Evolutionary conservation across 768 basidiomycete genomes (phyloP).

Genomic region (Lentinula raphanica): DNA sequence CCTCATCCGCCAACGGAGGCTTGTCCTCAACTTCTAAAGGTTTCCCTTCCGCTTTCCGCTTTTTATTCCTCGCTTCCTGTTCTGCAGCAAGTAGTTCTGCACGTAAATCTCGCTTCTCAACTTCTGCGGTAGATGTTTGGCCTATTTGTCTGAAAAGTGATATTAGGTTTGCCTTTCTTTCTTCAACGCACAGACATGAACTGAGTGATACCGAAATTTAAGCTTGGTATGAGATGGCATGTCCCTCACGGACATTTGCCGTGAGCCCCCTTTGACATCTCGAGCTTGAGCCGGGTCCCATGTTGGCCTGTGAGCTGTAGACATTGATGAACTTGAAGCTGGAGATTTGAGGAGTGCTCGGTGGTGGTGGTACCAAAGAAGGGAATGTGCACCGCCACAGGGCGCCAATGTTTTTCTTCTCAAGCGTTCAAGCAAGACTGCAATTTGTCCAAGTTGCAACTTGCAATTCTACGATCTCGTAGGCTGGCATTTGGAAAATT

Average conservation of each 20-base stretch:
- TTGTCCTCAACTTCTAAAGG: conserved; percentile 19
- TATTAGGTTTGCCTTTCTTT: neutral
- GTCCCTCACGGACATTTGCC: conserved; percentile 89
- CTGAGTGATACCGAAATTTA: conserved; percentile 96
- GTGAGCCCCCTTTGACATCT: conserved; percentile 87
- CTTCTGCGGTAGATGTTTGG: conserved; percentile 86
- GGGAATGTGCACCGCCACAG: neutral
- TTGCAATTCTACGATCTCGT: too few relatives aligned
- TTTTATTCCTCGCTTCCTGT: conserved; percentile 81
- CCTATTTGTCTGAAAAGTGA: conserved; percentile 65
- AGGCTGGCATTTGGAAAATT: too few relatives aligned
- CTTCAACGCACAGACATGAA: conserved; percentile 15
- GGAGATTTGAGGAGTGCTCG: too few relatives aligned
- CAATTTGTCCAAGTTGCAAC: too few relatives aligned
- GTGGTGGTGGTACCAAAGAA: neutral
- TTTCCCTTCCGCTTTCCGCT: conserved; percentile 81
- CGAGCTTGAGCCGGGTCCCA: conserved; percentile 96
- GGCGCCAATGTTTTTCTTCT: too few relatives aligned
- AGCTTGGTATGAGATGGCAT: conserved; percentile 96
- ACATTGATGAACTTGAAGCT: conserved; percentile 42
- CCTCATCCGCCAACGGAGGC: conserved; percentile 51
- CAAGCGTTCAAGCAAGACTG: too few relatives aligned
- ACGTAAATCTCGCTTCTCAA: conserved; percentile 73
- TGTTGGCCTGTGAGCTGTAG: conserved; percentile 91
- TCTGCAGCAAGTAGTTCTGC: conserved; percentile 83